These are phyloP conservation scores for Calonectria hongkongensis DNA, from an alignment of 2,329 filamentous ascomycete species.

Conservation along the genomic window DNA sequence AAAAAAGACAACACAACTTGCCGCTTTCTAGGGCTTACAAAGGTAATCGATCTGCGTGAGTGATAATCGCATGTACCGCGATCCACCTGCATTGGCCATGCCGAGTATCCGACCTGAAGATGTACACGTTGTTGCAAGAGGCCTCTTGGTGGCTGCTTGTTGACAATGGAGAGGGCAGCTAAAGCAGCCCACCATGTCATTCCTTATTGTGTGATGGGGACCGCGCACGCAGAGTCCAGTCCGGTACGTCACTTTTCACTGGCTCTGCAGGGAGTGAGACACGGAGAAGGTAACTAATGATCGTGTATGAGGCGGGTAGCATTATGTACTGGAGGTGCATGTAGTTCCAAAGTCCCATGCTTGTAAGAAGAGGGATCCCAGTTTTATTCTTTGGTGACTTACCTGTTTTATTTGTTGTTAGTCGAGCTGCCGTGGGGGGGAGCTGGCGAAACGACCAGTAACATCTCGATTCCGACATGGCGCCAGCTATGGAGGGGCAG, in stretches of 20 bases:
- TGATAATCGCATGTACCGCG: conserved; percentile 21
- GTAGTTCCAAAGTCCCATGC: conserved; percentile 2
- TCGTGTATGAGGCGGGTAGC: not conserved
- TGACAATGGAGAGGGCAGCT: conserved; percentile 27
- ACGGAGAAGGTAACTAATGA: not conserved
- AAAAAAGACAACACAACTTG: conserved; percentile 2
- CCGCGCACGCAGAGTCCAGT: conserved; percentile 32
- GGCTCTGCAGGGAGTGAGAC: conserved; percentile 25
- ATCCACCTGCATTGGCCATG: conserved; percentile 34
- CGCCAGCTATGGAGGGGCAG: not conserved
- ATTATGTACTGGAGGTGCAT: not conserved
- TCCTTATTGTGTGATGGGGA: conserved; percentile 35
- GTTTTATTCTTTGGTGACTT: conserved; percentile 5
- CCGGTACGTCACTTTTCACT: conserved; percentile 28
- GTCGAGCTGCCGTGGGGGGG: conserved; percentile 17
- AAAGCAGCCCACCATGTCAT: conserved; percentile 35
- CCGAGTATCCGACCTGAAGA: conserved; percentile 32
- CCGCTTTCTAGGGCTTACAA: conserved; percentile 9
- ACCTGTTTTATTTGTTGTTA: conserved; percentile 4
- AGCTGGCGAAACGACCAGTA: conserved; percentile 35
- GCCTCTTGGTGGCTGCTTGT: conserved; percentile 31
- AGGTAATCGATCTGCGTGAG: conserved; percentile 9
- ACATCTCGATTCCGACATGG: conserved; percentile 42
- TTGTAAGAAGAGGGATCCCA: conserved; percentile 22
- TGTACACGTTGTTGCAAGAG: conserved; percentile 35